Evolutionary conservation across 352 stramenopile genomes (phyloP).

Genomic region (Pythium sukuiense): DNA sequence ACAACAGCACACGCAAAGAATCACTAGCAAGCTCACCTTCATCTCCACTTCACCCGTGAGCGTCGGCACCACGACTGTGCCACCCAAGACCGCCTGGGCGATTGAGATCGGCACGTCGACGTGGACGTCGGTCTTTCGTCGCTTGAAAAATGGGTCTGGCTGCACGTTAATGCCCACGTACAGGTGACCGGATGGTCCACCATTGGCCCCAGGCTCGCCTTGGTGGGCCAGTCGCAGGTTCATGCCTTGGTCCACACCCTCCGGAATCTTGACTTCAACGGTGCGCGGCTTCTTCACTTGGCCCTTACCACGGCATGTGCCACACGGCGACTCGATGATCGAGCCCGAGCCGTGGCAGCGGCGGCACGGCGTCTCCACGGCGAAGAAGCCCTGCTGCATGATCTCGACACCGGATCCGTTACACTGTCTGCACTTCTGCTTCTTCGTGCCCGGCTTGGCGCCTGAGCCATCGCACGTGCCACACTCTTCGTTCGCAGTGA

Average conservation of each 20-base stretch:
- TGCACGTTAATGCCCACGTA: conserved; percentile 95
- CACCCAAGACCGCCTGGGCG: conserved; percentile 92
- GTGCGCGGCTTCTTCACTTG: conserved; percentile 89
- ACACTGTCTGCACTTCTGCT: conserved; percentile 77
- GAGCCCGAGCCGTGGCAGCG: conserved; percentile 77
- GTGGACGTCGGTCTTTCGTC: conserved; percentile 94
- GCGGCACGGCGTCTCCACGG: conserved; percentile 85
- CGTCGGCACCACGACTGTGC: conserved; percentile 95
- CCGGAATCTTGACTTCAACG: conserved; percentile 94
- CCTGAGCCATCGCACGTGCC: conserved; percentile 78
- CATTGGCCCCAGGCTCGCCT: conserved; percentile 83
- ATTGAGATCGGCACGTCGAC: conserved; percentile 94
- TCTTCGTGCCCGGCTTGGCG: conserved; percentile 80
- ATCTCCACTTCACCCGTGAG: conserved; percentile 97
- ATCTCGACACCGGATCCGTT: conserved; percentile 86
- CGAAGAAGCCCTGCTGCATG: conserved; percentile 88
- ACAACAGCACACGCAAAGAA: background rate
- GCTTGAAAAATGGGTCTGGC: conserved; percentile 95
- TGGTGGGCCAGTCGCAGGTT: conserved; percentile 93
- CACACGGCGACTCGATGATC: conserved; percentile 85
- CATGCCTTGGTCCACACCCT: conserved; percentile 96
- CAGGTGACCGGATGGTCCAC: conserved; percentile 91
- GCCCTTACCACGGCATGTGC: conserved; percentile 76
- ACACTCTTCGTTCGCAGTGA: conserved; percentile 78
- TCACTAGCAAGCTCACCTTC: conserved; percentile 68